phyloP scores from a whole-genome alignment of 441 rosid genomes.

The Theobroma grandiflorum region DNA sequence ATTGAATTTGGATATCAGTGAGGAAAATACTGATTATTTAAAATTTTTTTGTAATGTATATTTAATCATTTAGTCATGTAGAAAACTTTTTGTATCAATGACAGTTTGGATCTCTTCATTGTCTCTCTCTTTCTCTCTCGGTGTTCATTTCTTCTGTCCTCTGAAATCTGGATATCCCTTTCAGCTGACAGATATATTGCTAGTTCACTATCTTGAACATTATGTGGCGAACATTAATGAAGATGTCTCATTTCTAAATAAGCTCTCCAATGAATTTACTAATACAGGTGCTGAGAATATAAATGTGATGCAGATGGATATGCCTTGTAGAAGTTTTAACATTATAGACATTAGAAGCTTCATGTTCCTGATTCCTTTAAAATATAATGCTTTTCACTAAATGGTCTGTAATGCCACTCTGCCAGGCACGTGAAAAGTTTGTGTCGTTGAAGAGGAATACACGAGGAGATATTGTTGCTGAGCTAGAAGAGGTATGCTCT shows the following conservation, averaged over 20 bases:
- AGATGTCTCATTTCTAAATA: constrained; percentile 7
- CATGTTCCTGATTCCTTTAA: not conserved
- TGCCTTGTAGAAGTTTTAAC: constrained; percentile 10
- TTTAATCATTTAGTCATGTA: too few relatives aligned
- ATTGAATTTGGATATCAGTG: not conserved
- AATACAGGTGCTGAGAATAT: constrained; percentile 6
- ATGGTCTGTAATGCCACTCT: constrained; percentile 22
- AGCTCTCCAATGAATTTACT: constrained; percentile 6
- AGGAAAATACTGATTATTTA: not conserved
- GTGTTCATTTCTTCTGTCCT: not conserved
- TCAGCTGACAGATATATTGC: not conserved
- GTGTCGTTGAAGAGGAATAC: constrained; percentile 89
- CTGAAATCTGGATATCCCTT: constrained; percentile 9
- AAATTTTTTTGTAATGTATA: not conserved
- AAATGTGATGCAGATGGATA: not conserved
- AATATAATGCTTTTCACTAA: not conserved
- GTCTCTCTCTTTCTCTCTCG: not conserved
- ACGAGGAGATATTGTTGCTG: constrained; percentile 76
- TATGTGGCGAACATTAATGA: constrained; percentile 5
- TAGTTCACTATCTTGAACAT: constrained; percentile 14
- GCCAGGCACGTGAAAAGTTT: constrained; percentile 88
- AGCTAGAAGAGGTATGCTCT: constrained; percentile 82
- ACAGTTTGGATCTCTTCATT: constrained; percentile 6
- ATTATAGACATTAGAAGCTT: not conserved
- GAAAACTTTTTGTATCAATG: not conserved